These are phyloP conservation scores for Castanea mollissima DNA, from an alignment of 306 rosid species.

Conservation along the genomic window DNA sequence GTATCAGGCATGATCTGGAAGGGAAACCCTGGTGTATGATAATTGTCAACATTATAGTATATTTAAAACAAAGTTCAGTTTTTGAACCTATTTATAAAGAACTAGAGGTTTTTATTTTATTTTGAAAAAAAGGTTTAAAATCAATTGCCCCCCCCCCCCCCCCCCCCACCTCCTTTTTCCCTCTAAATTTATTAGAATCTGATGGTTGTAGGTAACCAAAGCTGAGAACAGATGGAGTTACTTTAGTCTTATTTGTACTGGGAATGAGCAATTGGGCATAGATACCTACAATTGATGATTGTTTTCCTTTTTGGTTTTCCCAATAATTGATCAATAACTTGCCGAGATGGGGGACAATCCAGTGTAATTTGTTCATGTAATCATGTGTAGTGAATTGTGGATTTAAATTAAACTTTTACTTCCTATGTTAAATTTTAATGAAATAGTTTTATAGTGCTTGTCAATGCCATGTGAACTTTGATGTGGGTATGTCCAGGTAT, in stretches of 20 bases:
- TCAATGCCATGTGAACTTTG: neutral
- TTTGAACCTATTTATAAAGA: too few relatives aligned
- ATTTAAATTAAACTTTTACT: neutral
- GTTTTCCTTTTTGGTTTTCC: neutral
- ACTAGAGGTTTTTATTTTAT: too few relatives aligned
- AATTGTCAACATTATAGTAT: neutral
- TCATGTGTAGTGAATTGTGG: neutral
- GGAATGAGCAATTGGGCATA: neutral
- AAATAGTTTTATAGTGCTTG: neutral
- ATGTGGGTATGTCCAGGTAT: neutral
- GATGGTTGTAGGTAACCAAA: neutral
- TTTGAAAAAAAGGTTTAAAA: too few relatives aligned
- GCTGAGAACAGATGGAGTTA: neutral
- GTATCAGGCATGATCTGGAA: neutral
- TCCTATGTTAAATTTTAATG: neutral
- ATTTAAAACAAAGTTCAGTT: neutral
- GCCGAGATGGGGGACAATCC: neutral
- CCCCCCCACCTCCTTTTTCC: too few relatives aligned
- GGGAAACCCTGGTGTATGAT: neutral
- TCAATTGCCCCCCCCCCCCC: too few relatives aligned
- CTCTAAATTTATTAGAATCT: neutral
- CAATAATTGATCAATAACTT: neutral
- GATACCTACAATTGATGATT: neutral
- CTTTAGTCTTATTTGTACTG: neutral
- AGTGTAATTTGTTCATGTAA: neutral